Evolutionary conservation across 352 stramenopile genomes (phyloP), one percentile per base, ranked within the genome.

Genomic region (Pythium rishiriense): DNA sequence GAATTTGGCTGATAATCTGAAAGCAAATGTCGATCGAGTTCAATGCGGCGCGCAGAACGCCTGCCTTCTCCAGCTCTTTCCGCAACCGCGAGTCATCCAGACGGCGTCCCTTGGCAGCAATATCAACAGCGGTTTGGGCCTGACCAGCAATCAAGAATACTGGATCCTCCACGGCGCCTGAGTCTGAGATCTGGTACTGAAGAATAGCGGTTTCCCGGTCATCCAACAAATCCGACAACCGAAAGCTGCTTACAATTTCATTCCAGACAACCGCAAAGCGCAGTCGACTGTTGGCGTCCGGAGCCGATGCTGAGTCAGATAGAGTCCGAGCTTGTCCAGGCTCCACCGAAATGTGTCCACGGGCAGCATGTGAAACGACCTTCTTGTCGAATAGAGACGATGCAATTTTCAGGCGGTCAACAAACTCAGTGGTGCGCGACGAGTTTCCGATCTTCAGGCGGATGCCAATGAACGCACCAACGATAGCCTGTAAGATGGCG

Each of bases 221-320:
- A 55, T 96, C 87, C 29, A 96, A 69, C 50, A 96, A 74, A 67
- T 96, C 87, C 1, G 85, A 93, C 47, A 96, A 62, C 22, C 87
- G 85, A 61, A 94, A 96, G 68, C 87, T 94, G 74, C 86, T 96
- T 17, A 96, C 77, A 62, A 94, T 92, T 52, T 94, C 87, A 46
- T 96, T 96, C 87, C 87, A 96, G 9, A 96, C 87, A 0, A 96
- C 86, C 2, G 84, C 85, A 55, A 96, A 96, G 15, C 87, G 85
- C 52, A 96, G 64, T 2, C 85, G 85, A 43, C 80, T 90, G 57
- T 93, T 93, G 17, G 83, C 85, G 58, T 92, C 81, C 11, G 82
- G 81, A 8, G 78, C 72, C 29, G 78, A 64, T n/a, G 68, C 76
- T 28, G 71, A 78, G 8, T 81, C 75, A 26, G 81, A 87, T 45